Conservation (phyloP, 192 early-diverging fungal species). For the Coemansia asiatica region DNA sequence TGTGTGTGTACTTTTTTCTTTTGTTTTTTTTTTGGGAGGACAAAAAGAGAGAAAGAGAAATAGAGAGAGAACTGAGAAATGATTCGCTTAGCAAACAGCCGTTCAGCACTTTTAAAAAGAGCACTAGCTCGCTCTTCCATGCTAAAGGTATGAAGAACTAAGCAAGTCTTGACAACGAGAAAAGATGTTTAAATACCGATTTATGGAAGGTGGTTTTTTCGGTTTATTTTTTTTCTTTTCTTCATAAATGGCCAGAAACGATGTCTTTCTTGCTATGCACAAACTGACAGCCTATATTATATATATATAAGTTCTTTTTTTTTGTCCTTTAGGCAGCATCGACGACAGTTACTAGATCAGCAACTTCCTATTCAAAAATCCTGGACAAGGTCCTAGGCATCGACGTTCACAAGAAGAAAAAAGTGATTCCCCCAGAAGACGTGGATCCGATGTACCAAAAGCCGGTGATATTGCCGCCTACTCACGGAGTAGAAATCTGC, state of each 20-base stretch:
- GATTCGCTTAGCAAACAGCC: slow-evolving; percentile 3
- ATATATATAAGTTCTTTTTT: not conserved
- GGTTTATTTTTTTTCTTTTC: not conserved
- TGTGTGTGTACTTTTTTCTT: not conserved
- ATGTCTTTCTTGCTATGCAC: too few species aligned
- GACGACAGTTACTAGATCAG: not conserved
- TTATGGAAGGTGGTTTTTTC: too few species aligned
- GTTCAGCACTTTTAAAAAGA: not conserved
- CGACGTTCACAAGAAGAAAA: slow-evolving; percentile 28
- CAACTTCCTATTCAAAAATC: slow-evolving; percentile 32
- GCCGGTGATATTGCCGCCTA: slow-evolving; percentile 44
- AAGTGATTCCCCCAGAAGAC: slow-evolving; percentile 16
- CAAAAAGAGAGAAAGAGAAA: too few species aligned
- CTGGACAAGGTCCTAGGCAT: slow-evolving; percentile 52
- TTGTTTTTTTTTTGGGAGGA: not conserved
- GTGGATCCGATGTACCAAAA: slow-evolving; percentile 29
- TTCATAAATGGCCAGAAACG: not conserved
- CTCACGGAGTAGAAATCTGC: slow-evolving; percentile 69
- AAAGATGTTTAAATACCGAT: too few species aligned
- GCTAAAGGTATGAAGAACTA: not conserved
- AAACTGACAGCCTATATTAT: too few species aligned
- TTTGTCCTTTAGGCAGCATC: not conserved
- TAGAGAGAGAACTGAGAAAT: not conserved
- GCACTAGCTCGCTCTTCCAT: not conserved
- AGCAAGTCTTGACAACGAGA: not conserved